Conservation (phyloP, 129 eudicot species). For the Flaveria robusta region DNA sequence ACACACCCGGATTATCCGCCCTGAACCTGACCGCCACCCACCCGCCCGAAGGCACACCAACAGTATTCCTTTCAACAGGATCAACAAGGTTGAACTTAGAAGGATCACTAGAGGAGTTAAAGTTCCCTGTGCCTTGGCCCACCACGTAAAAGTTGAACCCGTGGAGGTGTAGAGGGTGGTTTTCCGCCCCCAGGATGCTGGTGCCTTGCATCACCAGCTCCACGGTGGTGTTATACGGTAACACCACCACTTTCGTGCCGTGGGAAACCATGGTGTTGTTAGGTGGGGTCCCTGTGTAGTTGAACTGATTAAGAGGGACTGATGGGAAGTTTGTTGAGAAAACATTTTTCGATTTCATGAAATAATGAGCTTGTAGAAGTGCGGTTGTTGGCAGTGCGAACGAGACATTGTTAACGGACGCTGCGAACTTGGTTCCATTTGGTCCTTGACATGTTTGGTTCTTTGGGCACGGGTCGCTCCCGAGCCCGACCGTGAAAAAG, state of each 20-base stretch:
- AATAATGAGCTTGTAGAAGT: slow-evolving; percentile 52
- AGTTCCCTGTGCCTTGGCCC: slow-evolving; percentile 56
- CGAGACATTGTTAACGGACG: slow-evolving; percentile 43
- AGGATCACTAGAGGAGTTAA: slow-evolving; percentile 44
- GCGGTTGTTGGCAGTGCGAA: slow-evolving; percentile 47
- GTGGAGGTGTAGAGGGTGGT: slow-evolving; percentile 46
- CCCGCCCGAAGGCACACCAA: slow-evolving; percentile 54
- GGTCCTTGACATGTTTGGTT: slow-evolving; percentile 62
- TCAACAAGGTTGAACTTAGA: slow-evolving; percentile 48
- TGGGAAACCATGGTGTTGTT: slow-evolving; percentile 57
- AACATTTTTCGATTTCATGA: slow-evolving; percentile 34
- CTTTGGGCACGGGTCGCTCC: slow-evolving; percentile 39
- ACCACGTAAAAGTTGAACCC: slow-evolving; percentile 57
- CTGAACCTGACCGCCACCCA: slow-evolving; percentile 42
- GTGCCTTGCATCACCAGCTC: slow-evolving; percentile 58
- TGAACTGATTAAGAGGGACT: slow-evolving; percentile 39
- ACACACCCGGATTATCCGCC: not conserved
- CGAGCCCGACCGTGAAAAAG: slow-evolving; percentile 46
- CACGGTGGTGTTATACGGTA: slow-evolving; percentile 53
- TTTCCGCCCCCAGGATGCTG: slow-evolving; percentile 38
- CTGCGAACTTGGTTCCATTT: slow-evolving; percentile 55
- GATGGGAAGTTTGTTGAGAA: slow-evolving; percentile 45
- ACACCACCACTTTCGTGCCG: slow-evolving; percentile 47
- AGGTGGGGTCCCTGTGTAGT: slow-evolving; percentile 55
- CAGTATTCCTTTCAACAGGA: slow-evolving; percentile 52